Percentiles rank a stretch among this genome's conserved stretches.
phyloP scores from a whole-genome alignment of 1,284 basidiomycete species.

The Leccinum laetum region DNA sequence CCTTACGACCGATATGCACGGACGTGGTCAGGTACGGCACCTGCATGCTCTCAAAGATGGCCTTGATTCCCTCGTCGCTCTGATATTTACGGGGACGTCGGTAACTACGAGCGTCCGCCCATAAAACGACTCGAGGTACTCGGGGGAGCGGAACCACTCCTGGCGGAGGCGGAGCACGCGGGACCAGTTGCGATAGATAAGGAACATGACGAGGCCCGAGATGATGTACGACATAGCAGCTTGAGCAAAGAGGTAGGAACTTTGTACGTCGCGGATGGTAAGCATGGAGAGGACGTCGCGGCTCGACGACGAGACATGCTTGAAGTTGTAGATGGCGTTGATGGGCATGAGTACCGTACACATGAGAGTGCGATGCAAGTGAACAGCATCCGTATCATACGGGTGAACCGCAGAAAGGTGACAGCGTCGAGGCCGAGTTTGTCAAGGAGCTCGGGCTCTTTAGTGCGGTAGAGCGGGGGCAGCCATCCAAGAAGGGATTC shows the following conservation, averaged over 20 bases:
- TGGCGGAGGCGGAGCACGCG: conserved; percentile 58
- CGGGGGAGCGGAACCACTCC: conserved; percentile 65
- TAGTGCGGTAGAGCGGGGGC: conserved; percentile 69
- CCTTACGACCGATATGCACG: conserved; percentile 69
- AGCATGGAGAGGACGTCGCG: conserved; percentile 55
- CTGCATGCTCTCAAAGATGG: conserved; percentile 62
- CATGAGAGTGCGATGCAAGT: conserved; percentile 62
- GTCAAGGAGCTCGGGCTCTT: conserved; percentile 86
- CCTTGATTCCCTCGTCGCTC: conserved; percentile 67
- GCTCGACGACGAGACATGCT: conserved; percentile 26
- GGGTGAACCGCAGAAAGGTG: conserved; percentile 90
- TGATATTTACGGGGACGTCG: conserved; percentile 61
- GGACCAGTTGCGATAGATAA: conserved; percentile 65
- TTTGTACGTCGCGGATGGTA: conserved; percentile 66
- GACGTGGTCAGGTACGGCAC: conserved; percentile 76
- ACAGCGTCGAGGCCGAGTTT: conserved; percentile 95
- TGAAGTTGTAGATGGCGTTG: conserved; percentile 65
- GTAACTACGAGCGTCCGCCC: conserved; percentile 67
- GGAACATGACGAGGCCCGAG: conserved; percentile 53
- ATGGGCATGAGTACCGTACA: conserved; percentile 82
- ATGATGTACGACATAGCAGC: conserved; percentile 64
- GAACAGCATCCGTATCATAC: conserved; percentile 85
- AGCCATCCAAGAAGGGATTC: conserved; percentile 89
- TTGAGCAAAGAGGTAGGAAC: conserved; percentile 62
- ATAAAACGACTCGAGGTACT: conserved; percentile 65